These are phyloP conservation scores for Metarhizium rileyi DNA, from an alignment of 2,329 filamentous ascomycete species.

Conservation along the genomic window DNA sequence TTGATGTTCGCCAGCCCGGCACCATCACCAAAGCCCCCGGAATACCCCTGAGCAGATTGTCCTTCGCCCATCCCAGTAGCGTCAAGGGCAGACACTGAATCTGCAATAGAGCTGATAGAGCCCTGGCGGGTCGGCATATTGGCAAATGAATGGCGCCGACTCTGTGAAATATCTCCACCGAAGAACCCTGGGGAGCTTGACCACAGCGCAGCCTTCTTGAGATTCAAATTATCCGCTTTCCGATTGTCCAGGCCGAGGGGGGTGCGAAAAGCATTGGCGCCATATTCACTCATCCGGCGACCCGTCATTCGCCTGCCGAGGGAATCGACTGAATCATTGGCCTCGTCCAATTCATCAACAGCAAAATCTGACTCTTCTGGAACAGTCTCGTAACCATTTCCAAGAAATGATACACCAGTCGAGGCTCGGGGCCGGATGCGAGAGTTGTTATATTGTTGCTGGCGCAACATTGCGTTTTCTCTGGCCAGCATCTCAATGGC, in stretches of 20 bases:
- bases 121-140: constrained; percentile 55
- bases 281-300: constrained; percentile 50
- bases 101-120: constrained; percentile 51
- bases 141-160: constrained; percentile 71
- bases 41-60: constrained; percentile 33
- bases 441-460: constrained; percentile 33
- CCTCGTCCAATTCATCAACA: constrained; percentile 62
- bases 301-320: constrained; percentile 36
- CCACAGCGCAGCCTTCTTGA: constrained; percentile 61
- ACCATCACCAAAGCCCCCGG: constrained; percentile 29
- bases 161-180: constrained; percentile 56
- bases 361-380: constrained; percentile 61
- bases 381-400: constrained; percentile 48
- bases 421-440: constrained; percentile 49
- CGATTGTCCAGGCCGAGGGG: constrained; percentile 48
- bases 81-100: constrained; percentile 39
- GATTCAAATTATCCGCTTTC: constrained; percentile 46
- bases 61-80: constrained; percentile 30
- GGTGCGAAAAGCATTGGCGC: constrained; percentile 34
- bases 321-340: constrained; percentile 39
- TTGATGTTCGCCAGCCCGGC: constrained; percentile 26
- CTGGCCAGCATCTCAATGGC: constrained; percentile 53
- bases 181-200: constrained; percentile 61
- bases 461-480: constrained; percentile 53
- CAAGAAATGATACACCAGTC: constrained; percentile 42